Conservation (phyloP, 352 stramenopile species). For the Pythium aquatile region DNA sequence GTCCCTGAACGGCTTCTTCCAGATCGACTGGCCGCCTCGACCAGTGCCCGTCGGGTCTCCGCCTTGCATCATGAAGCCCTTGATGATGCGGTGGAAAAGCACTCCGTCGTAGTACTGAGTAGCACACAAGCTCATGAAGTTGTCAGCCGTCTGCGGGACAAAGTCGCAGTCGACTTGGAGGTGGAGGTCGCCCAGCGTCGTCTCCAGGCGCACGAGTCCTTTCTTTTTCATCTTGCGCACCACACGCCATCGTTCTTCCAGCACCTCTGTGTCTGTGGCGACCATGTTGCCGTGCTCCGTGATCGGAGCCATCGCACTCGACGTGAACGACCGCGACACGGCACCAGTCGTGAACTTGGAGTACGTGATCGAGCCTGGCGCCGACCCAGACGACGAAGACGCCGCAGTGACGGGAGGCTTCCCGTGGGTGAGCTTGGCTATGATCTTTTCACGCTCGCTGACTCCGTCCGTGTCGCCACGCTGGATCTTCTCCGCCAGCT, state of each 20-base stretch:
- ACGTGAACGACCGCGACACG: constrained; percentile 94
- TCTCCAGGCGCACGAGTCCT: constrained; percentile 95
- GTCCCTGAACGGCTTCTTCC: constrained; percentile 93
- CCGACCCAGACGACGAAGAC: neutral
- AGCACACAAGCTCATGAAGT: constrained; percentile 95
- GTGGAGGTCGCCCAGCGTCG: constrained; percentile 93
- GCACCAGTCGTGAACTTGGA: constrained; percentile 89
- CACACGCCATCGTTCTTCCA: constrained; percentile 82
- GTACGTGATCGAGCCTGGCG: constrained; percentile 42
- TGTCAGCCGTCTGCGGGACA: constrained; percentile 93
- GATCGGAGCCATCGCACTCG: constrained; percentile 82
- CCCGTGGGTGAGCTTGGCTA: constrained; percentile 64
- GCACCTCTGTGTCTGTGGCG: constrained; percentile 56
- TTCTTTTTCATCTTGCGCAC: constrained; percentile 94
- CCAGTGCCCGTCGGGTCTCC: constrained; percentile 95
- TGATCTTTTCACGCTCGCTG: constrained; percentile 74
- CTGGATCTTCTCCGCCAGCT: constrained; percentile 66
- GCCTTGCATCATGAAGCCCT: constrained; percentile 96
- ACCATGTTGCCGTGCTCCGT: constrained; percentile 53
- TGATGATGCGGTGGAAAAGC: constrained; percentile 96
- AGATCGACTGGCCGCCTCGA: constrained; percentile 93
- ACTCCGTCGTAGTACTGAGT: constrained; percentile 93
- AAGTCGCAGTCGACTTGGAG: constrained; percentile 97
- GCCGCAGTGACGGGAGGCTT: constrained; percentile 6
- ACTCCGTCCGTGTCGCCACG: constrained; percentile 47